Base-by-base conservation (phyloP, 2,329 filamentous ascomycete species). In the Pseudogymnoascus sp. region DNA sequence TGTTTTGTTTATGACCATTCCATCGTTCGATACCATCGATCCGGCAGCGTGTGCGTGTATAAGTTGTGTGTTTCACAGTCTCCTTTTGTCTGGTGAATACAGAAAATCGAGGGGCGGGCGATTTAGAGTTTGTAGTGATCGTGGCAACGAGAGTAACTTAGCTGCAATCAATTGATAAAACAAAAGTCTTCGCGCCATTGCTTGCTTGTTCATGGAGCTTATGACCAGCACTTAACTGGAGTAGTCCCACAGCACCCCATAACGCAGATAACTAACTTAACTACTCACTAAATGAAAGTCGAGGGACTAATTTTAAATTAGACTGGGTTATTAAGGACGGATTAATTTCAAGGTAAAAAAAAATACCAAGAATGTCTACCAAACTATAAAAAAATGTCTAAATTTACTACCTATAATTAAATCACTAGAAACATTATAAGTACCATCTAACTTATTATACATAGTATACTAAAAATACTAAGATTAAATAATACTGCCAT, bases 1-100 rank as follows among this genome's bases (percentile, higher is more conserved):
- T 56, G 50, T 56, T 56, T 56, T 56, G 50, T 56, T 56, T 56
- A 56, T 56, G 50, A 56, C 50, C 29, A 56, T 56, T 56, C 50
- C 50, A 56, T 56, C 29, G 29, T 21, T 56, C 50, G 50, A 56
- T 33, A 56, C 50, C 50, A 56, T 56, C 50, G 50, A 56, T 56
- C 50, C 50, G 50, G 50, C 50, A 56, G 50, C 50, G 50, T 56
- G 50, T 56, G 29, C 29, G 50, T 56, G 50, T 56, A 56, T 56
- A 56, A 33, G 50, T 56, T 56, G 50, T 56, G 50, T 56, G 50
- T 56, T 56, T 56, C 50, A 31, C 47, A 53, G 47, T 53, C 47
- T 53, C 47, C 26, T 33, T 47, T 56, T 56, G 11, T 56, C 8
- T 56, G 29, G 50, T 19, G 50, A 26, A 56, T 33, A 56, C 29